Percentiles rank a stretch among this genome's conserved stretches.
phyloP scores from a whole-genome alignment of 1,284 basidiomycete genomes.

The Boletellus deceptivus region DNA sequence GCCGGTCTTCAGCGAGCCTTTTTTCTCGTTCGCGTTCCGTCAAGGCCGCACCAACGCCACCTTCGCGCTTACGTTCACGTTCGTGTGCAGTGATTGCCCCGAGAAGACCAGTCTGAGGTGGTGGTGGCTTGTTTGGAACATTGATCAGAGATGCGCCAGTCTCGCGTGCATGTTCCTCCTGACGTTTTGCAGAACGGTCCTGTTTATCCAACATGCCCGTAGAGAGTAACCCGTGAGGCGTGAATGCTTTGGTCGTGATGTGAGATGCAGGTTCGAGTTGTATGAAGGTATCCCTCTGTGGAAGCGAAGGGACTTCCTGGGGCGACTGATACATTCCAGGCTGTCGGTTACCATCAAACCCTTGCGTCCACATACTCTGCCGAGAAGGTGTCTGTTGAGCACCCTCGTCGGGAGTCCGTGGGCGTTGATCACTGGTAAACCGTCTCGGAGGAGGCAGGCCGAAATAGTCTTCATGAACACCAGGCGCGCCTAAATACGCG shows the following conservation, averaged over 20 bases:
- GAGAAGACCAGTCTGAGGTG: conserved; percentile 92
- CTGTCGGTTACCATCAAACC: conserved; percentile 68
- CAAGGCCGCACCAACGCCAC: conserved; percentile 90
- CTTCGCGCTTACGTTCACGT: conserved; percentile 89
- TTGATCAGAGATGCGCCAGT: conserved; percentile 89
- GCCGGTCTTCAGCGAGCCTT: conserved; percentile 84
- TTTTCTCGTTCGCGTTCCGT: conserved; percentile 95
- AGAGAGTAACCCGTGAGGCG: conserved; percentile 90
- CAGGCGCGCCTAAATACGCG: conserved; percentile 13
- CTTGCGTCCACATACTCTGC: conserved; percentile 81
- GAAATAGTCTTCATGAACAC: conserved; percentile 23
- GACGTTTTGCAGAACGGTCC: conserved; percentile 91
- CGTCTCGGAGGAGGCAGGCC: conserved; percentile 36
- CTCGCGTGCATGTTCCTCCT: conserved; percentile 91
- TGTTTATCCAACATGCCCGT: conserved; percentile 95
- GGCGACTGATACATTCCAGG: conserved; percentile 38
- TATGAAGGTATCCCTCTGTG: conserved; percentile 71
- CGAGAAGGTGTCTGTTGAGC: conserved; percentile 48
- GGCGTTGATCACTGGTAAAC: conserved; percentile 45
- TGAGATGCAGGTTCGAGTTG: conserved; percentile 74
- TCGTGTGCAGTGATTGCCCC: conserved; percentile 96
- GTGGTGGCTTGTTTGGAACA: conserved; percentile 91
- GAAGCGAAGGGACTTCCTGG: conserved; percentile 33
- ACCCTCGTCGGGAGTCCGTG: conserved; percentile 40
- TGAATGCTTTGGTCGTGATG: conserved; percentile 88